Base-by-base conservation (phyloP, 768 basidiomycete genomes). In the Suillus fuscotomentosus region DNA sequence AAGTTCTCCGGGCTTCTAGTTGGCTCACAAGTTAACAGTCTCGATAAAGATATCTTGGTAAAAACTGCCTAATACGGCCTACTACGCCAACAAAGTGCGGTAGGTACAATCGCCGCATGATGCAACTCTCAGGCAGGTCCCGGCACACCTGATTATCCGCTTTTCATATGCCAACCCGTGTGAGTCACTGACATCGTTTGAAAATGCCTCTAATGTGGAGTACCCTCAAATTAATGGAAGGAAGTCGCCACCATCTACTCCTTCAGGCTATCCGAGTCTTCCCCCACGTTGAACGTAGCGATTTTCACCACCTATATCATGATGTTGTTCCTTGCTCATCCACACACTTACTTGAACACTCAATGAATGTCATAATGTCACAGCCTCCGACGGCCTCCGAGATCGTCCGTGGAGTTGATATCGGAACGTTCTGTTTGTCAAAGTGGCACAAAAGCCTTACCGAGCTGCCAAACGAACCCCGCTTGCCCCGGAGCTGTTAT, bases 401-500 rank as follows among this genome's bases (percentile, higher is more conserved):
- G 22, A 50, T 8, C 13, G 13, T 24, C 47, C 47, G 47, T 22
- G 47, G 11, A 5, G 31, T 31, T 31, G 31, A 31, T 31, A 31
- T 31, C 31, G 4, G 31, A 31, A 31, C 31, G 6, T 31, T 7
- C 31, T 31, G 5, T 31, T 31, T 3, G 31, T 31, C 1, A 31
- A 31, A 31, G 31, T 31, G 5, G 31, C 31, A 31, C 31, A 31
- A 31, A 31, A 6, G 31, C 31, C 31, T 31, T 4, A 31, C 31
- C 31, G 31, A 31, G 31, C 5, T 31, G 31, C 31, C 31, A 31
- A 60, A 78, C 79, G 3, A 88, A 86, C 64, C 3, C 79, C 90
- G 2, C 69, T 78, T 54, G 81, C 84, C 27, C 69, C 89, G 45
- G 78, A 77, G 67, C 80, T 80, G 54, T 69, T 90, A 20, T 83